Base-by-base conservation (phyloP, 2,329 filamentous ascomycete genomes). In the Esteya vermicola region DNA sequence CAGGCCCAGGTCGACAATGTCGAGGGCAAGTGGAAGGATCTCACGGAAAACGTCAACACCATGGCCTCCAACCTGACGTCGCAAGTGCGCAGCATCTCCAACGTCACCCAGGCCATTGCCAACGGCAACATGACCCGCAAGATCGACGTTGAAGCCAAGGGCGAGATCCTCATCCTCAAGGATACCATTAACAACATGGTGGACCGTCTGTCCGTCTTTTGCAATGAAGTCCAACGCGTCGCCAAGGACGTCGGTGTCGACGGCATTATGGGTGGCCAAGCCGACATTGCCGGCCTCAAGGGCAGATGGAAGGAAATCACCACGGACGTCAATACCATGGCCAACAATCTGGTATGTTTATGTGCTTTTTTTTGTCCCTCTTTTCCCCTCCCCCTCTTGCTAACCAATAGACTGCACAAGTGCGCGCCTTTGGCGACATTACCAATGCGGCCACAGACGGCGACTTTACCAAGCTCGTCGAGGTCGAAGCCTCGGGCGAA, bases 141-240 rank as follows among this genome's bases (percentile, higher is more conserved):
- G 63, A 94, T 96, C 52, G 83, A 93, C 48, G 89, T 96, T 8
- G 82, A 93, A 52, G 89, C 89, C 40, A 86, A 89, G 59, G 89
- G 89, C 61, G 89, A 96, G 60, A 94, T 96, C 48, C 74, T 91
- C 48, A 80, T 93, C 3, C 65, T 96, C 39, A 95, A 95, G 57
- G 85, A 93, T 54, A 96, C 89, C 33, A 94, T 95, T 65, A 95
- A 95, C 58, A 89, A 95, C 76, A 95, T 95, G 89, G 89, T 96
- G 48, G 88, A 88, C 56, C 78, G 89, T 47, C 65, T 98, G 38
- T 93, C 91, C 44, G 89, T 89, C 48, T 96, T 95, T 73, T 94
- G 88, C 41, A 86, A 93, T 50, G 88, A 94, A 55, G 82, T 98
- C 47, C 91, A 96, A 62, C 76, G 88, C 51, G 89, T 98, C 23